phyloP scores from a whole-genome alignment of 1,284 basidiomycete genomes.

The Boletus nobilissimus region DNA sequence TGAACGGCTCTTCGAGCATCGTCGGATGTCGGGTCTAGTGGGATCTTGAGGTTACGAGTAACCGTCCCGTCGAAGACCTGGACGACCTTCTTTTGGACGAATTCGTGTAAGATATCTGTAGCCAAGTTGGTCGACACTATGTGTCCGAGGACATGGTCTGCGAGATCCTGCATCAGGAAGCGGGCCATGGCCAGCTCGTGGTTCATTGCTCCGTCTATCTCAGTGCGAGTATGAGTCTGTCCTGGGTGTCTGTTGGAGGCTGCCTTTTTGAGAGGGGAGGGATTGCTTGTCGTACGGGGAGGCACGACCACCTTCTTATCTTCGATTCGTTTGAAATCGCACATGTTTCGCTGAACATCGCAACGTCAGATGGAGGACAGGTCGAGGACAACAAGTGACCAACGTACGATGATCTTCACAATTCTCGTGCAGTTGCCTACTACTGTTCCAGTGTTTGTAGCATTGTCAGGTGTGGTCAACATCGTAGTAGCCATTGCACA shows the following conservation, averaged over 20 bases:
- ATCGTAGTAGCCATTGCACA: slow-evolving; percentile 1
- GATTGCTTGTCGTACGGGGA: not conserved
- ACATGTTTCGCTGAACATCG: slow-evolving; percentile 23
- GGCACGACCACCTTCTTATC: not conserved
- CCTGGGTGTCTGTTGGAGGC: slow-evolving; percentile 14
- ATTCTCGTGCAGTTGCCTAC: not conserved
- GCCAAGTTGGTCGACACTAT: slow-evolving; percentile 25
- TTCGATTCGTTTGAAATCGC: not conserved
- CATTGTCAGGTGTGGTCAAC: not conserved
- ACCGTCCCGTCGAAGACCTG: not conserved
- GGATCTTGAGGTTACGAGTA: not conserved
- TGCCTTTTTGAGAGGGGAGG: slow-evolving; percentile 15
- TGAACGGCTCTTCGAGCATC: not conserved
- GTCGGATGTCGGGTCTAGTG: not conserved
- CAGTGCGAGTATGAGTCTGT: not conserved
- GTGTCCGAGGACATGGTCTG: slow-evolving; percentile 26
- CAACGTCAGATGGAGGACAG: not conserved
- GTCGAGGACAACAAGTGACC: not conserved
- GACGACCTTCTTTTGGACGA: slow-evolving; percentile 8
- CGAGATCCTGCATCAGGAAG: slow-evolving; percentile 26
- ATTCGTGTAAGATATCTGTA: slow-evolving; percentile 1
- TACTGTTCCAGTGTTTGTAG: not conserved
- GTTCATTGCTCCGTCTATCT: not conserved
- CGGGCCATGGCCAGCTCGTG: slow-evolving; percentile 19
- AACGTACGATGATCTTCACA: slow-evolving; percentile 16